Percentiles rank a stretch among this genome's conserved stretches.
These are phyloP conservation scores for Fusarium compactum DNA, from an alignment of 2,329 filamentous ascomycete species.

Conservation along the genomic window DNA sequence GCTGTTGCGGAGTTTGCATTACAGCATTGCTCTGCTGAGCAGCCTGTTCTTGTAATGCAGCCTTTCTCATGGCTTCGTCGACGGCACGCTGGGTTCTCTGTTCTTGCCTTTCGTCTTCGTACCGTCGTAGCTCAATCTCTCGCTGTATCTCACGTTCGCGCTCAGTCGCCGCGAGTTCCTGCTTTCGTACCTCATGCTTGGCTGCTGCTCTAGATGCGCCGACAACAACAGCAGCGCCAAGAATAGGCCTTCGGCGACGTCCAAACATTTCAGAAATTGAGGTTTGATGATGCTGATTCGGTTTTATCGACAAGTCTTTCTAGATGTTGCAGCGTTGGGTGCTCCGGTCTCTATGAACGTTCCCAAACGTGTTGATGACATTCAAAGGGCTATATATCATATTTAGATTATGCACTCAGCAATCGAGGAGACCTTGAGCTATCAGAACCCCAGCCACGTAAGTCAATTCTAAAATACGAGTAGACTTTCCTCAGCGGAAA, in stretches of 20 bases:
- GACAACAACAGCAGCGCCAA: slow-evolving; percentile 1
- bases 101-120: not conserved
- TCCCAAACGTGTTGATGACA: no score
- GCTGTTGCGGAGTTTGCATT: not conserved
- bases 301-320: no score
- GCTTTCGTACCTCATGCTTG: not conserved
- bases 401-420: no score
- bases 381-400: no score
- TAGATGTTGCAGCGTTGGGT: no score
- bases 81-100: not conserved
- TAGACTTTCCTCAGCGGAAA: no score
- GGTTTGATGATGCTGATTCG: no score
- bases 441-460: no score
- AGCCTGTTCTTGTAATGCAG: not conserved
- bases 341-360: no score
- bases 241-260: slow-evolving; percentile 2
- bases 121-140: not conserved
- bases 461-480: no score
- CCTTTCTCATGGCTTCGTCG: slow-evolving; percentile 7
- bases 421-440: no score
- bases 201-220: slow-evolving; percentile 2
- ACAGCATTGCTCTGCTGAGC: not conserved
- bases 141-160: not conserved
- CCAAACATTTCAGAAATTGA: not conserved
- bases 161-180: not conserved